Evolutionary conservation across 139 green algal species (phyloP).

Genomic region (Closterium sp.): DNA sequence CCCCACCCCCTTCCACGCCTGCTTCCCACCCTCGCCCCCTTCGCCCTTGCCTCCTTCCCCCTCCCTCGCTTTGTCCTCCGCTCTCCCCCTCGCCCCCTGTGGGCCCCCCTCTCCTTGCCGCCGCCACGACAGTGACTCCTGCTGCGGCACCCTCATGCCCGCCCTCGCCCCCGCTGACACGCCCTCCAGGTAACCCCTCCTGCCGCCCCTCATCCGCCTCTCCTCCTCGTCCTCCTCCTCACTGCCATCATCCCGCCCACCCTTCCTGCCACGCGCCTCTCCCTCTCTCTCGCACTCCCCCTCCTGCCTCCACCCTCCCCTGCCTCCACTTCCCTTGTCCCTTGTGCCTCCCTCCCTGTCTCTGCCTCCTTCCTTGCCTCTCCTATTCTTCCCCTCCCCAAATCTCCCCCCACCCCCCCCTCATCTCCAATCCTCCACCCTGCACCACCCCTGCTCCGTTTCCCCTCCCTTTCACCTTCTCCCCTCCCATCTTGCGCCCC

Average conservation of each 20-base stretch:
- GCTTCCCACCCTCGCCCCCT: constrained; percentile 10
- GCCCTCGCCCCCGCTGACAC: background rate
- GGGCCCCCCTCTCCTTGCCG: background rate
- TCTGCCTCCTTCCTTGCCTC: background rate
- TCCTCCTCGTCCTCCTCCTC: constrained; percentile 6
- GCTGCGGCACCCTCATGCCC: background rate
- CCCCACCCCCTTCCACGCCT: background rate
- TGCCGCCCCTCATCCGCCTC: background rate
- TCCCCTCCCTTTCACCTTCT: background rate
- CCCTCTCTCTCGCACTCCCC: background rate
- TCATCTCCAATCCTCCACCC: background rate
- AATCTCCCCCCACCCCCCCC: background rate
- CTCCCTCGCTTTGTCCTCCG: background rate
- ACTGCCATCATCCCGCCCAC: background rate
- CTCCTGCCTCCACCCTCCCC: background rate
- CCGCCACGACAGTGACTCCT: background rate
- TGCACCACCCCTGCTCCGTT: background rate
- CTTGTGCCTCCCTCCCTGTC: background rate
- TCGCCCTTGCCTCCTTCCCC: background rate
- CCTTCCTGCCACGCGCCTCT: background rate
- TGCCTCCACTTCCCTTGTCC: constrained; percentile 1
- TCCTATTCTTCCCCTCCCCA: background rate
- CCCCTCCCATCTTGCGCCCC: background rate
- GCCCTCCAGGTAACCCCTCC: constrained; percentile 26
- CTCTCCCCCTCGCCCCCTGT: background rate